These are phyloP conservation scores for Penicillium glabrum DNA, from an alignment of 2,329 filamentous ascomycete genomes.

Conservation along the genomic window DNA sequence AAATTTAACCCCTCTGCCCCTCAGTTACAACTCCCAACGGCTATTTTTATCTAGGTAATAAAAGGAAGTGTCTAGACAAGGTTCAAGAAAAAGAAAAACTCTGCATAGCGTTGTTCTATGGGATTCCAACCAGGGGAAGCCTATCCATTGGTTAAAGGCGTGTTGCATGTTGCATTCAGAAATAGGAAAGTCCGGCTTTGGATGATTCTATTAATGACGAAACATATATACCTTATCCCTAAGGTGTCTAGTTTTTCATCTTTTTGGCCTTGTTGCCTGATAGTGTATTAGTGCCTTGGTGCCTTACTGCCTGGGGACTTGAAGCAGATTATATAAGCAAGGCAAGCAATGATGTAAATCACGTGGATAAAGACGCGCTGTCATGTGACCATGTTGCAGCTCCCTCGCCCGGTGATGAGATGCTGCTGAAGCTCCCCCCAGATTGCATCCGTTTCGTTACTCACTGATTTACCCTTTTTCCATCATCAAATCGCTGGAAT, in stretches of 20 bases:
- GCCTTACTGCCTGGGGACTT: slow-evolving; percentile 2
- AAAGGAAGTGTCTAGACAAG: background rate
- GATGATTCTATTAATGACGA: background rate
- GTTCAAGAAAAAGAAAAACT: background rate
- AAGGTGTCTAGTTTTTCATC: background rate
- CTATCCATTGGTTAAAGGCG: background rate
- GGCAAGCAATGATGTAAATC: slow-evolving; percentile 7
- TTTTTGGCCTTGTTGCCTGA: slow-evolving; percentile 8
- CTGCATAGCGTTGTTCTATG: background rate
- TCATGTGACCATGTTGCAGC: slow-evolving; percentile 22
- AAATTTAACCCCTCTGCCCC: background rate
- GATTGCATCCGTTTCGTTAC: slow-evolving; percentile 16
- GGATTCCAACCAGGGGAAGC: background rate
- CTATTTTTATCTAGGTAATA: background rate
- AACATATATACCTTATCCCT: background rate
- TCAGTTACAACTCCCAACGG: background rate
- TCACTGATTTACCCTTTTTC: slow-evolving; percentile 17
- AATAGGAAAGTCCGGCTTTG: background rate
- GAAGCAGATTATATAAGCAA: background rate
- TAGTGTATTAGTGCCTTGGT: slow-evolving; percentile 4
- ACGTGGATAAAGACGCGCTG: slow-evolving; percentile 12
- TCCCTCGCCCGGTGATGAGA: slow-evolving; percentile 18
- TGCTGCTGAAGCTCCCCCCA: slow-evolving; percentile 31
- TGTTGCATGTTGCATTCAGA: background rate
- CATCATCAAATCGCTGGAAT: slow-evolving; percentile 11